Evolutionary conservation across 2,329 filamentous ascomycete genomes (phyloP), one percentile per base, ranked within the genome.

Genomic region (Acrodontium crateriforme): DNA sequence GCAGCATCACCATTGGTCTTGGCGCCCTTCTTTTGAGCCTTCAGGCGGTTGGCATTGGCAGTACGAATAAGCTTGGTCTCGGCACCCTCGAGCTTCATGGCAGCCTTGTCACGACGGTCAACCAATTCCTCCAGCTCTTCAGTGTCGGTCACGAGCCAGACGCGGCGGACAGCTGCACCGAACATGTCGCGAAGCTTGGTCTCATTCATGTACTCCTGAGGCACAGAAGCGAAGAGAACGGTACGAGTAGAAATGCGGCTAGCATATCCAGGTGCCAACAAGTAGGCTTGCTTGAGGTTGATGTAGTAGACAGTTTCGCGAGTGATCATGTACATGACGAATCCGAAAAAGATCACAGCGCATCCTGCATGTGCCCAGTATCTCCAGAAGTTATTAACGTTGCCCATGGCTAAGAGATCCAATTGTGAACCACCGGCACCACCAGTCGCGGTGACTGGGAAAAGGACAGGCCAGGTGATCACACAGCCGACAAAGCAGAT

Each of bases 291-390:
- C 38, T 85, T 79, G 28, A 95, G 59, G 47, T 91, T 92, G 61
- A 94, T 78, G 56, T 82, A 92, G 66, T 77, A 93, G 43, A 95
- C 78, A 49, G 73, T 76, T 55, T 95, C 87, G 32, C 87, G 71
- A 31, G 84, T 78, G 37, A 95, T 72, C 47, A 82, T 76, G 56
- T 81, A 89, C 53, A 95, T 77, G 39, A 95, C 67, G 50, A 95
- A 95, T 24, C 63, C 71, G 53, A 79, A 84, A 57, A 82, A 95
- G 27, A 85, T 54, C 72, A 82, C 93, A 2, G 76, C 74, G 29
- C 84, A 62, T 28, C 81, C 68, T n/a, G 71, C 70, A 51, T 93
- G 83, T 0, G 84, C 87, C 52, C 78, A 94, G 52, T 81, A 77
- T 39, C 73, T 73, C 41, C 69, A 69, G 32, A 68, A 67, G 29